Percentiles rank a stretch among this genome's conserved stretches.
Evolutionary conservation across 164 flowering plant genomes (phyloP).

Genomic region (Amborella trichopoda): DNA sequence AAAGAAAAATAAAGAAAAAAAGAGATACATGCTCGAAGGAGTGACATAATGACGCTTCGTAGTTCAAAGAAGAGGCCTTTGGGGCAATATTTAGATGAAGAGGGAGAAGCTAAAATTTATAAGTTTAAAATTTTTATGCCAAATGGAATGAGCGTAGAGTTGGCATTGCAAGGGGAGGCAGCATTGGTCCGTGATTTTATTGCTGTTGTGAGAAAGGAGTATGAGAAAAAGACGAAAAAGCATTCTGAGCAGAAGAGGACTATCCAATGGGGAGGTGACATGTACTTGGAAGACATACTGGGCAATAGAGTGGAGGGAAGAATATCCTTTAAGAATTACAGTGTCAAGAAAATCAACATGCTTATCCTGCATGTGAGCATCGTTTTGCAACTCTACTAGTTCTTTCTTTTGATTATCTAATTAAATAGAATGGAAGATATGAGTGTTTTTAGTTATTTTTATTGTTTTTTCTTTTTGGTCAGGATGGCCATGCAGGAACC

Average conservation of each 20-base stretch:
- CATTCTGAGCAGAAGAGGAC: constrained; percentile 8
- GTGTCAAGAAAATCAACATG: constrained; percentile 22
- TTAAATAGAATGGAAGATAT: neutral
- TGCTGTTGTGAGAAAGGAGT: constrained; percentile 14
- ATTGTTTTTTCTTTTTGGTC: neutral
- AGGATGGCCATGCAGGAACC: constrained; percentile 43
- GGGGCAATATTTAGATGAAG: constrained; percentile 3
- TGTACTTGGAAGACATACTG: constrained; percentile 31
- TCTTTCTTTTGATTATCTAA: neutral
- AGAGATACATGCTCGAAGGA: too few species aligned
- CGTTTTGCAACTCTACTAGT: constrained; percentile 7
- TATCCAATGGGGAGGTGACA: constrained; percentile 30
- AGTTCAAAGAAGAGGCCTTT: constrained; percentile 8
- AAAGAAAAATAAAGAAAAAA: too few species aligned
- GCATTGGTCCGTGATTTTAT: constrained; percentile 25
- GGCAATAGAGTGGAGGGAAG: constrained; percentile 12
- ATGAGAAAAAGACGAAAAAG: constrained; percentile 2
- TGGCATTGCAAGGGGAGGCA: constrained; percentile 15
- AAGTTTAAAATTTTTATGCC: constrained; percentile 49
- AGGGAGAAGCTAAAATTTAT: constrained; percentile 12
- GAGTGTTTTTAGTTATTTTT: neutral
- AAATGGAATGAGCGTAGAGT: constrained; percentile 21
- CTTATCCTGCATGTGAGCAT: constrained; percentile 46
- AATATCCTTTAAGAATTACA: constrained; percentile 20
- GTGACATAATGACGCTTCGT: constrained; percentile 1